Conservation (phyloP, 2,329 filamentous ascomycete species). For the Pseudocercospora fuligena region DNA sequence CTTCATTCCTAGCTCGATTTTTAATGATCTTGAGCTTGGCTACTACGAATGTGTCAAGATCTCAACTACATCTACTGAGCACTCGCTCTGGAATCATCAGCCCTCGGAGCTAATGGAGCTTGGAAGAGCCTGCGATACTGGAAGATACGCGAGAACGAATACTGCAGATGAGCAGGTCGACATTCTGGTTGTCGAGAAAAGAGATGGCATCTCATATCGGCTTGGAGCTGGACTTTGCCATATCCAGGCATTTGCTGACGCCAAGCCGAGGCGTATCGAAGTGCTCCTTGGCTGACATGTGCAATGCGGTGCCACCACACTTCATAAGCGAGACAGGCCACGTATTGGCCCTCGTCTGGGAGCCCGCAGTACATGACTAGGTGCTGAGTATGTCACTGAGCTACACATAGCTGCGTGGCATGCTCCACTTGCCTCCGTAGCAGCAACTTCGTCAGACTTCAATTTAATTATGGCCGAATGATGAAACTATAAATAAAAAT, state of each 20-base stretch:
- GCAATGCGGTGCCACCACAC: no score
- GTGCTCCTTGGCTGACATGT: not conserved
- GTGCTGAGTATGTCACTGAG: no score
- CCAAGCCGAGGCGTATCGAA: not conserved
- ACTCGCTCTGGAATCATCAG: not conserved
- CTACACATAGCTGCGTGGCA: no score
- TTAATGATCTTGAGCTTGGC: not conserved
- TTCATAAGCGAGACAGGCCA: no score
- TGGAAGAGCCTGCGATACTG: not conserved
- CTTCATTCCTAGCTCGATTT: not conserved
- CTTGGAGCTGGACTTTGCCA: not conserved
- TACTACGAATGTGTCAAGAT: not conserved
- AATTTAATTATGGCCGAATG: no score
- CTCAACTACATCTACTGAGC: not conserved
- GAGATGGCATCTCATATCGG: not conserved
- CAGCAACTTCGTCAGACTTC: no score
- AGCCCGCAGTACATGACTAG: no score
- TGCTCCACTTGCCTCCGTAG: no score
- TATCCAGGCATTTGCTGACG: not conserved
- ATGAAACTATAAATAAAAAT: no score
- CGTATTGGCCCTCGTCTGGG: no score
- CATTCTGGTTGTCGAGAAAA: not conserved
- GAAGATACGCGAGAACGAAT: not conserved
- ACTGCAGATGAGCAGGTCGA: not conserved
- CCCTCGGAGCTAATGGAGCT: not conserved